Conservation (phyloP, 2,329 filamentous ascomycete species). For the Colletotrichum magnum region DNA sequence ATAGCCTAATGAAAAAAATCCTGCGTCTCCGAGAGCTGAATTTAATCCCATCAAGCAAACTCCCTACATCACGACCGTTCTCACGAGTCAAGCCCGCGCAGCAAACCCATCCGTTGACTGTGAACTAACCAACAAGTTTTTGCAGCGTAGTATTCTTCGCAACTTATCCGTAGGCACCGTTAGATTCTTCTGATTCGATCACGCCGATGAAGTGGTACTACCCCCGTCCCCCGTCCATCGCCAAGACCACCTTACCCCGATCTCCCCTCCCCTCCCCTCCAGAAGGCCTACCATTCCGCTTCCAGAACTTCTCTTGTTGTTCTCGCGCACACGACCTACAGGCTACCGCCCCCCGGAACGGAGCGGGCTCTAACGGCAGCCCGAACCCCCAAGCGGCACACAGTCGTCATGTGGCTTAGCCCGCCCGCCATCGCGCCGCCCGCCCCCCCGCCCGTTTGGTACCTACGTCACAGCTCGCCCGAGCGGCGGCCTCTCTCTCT, state of each 20-base stretch:
- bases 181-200: neutral
- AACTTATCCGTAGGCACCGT: neutral
- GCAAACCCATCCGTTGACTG: too few species aligned
- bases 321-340: neutral
- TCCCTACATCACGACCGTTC: too few species aligned
- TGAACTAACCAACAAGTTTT: too few species aligned
- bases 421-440: neutral
- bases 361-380: constrained; percentile 12
- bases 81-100: too few species aligned
- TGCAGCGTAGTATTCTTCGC: neutral
- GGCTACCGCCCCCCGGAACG: neutral
- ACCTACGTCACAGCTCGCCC: constrained; percentile 14
- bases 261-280: neutral
- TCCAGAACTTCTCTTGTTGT: constrained; percentile 10
- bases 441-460: constrained; percentile 25
- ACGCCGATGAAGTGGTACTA: neutral
- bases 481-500: constrained; percentile 14
- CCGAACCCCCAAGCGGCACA: neutral
- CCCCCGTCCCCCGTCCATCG: constrained; percentile 17
- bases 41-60: too few species aligned
- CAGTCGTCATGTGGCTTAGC: neutral
- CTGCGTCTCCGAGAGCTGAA: too few species aligned
- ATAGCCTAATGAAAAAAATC: too few species aligned
- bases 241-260: constrained; percentile 11
- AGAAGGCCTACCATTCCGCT: neutral